Percentiles rank a stretch among this genome's conserved stretches.
phyloP scores from a whole-genome alignment of 2,329 filamentous ascomycete species.

The Colletotrichum sp. region DNA sequence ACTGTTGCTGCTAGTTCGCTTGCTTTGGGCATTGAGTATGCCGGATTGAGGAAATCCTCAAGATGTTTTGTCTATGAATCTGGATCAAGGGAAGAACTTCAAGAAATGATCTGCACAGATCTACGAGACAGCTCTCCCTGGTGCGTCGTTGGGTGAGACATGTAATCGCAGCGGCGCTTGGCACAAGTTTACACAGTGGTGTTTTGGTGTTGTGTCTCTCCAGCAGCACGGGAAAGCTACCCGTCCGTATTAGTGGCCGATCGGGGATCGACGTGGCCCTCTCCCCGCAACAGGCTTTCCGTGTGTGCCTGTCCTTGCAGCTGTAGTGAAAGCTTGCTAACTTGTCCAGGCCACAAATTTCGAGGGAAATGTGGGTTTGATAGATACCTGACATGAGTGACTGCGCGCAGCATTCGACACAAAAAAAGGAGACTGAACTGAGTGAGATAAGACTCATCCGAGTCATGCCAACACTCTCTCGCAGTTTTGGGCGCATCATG shows the following conservation, averaged over 20 bases:
- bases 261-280: not conserved
- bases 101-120: not conserved
- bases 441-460: not conserved
- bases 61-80: not conserved
- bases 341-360: not conserved
- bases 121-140: not conserved
- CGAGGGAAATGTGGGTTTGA: not conserved
- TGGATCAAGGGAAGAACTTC: not conserved
- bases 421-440: not conserved
- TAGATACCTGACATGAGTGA: not conserved
- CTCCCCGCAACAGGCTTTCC: not conserved
- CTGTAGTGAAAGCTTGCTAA: not conserved
- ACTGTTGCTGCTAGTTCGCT: not conserved
- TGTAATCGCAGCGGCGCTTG: not conserved
- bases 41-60: not conserved
- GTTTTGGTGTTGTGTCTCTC: not conserved
- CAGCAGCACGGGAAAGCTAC: not conserved
- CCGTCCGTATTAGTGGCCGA: not conserved
- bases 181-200: not conserved
- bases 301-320: not conserved
- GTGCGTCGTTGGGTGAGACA: constrained; percentile 3
- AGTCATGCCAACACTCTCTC: not conserved
- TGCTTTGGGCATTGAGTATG: not conserved
- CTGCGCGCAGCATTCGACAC: not conserved
- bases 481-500: not conserved